Base-by-base conservation (phyloP, 371 early-diverging fungal genomes). In the Syncephalastrum sp. region DNA sequence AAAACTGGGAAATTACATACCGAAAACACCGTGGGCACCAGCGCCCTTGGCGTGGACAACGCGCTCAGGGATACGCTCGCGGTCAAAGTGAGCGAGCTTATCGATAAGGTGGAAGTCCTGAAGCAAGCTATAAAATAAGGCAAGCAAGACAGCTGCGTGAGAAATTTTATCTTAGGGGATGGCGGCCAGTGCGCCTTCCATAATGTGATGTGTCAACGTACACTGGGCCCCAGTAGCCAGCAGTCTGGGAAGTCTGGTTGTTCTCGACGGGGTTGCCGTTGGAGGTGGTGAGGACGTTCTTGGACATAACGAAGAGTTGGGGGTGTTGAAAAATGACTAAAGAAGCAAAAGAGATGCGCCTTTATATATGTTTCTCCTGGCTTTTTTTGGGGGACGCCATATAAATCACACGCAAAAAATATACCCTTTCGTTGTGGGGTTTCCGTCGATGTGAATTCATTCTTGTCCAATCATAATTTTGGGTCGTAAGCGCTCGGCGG, bases 1-100 rank as follows among this genome's bases (percentile, higher is more conserved):
- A 33, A 33, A 33, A 33, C 5, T 10, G 10, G 12, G 10, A 33
- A 33, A 10, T 33, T 13, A 43, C 56, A 47, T 72, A 82, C 84
- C 86, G 73, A 92, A 91, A 69, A 83, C 77, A 49, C 92, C 92
- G 64, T 89, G 90, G 50, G 91, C 91, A 55, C 90, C 91, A 57
- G 87, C 87, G 33, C 91, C 91, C 64, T 88, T 88, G 73, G 92
- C 92, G 60, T 92, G 91, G 52, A 91, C 91, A 52, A 91, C 92
- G 61, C 91, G 86, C 61, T 91, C 90, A 24, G 91, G 91, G 53
- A 87, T 84, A 57, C 92, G 84, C 70, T 92, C 92, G 56, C 87
- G 86, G 75, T 91, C 91, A 79, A 91, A 91, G 74, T 89, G 91
- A 55, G 87, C 71, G n/a, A 91, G 74, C 70, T 91, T 91, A 65